Percentiles rank a stretch among this genome's conserved stretches.
phyloP scores from a whole-genome alignment of 106 monocot species.

The Posidonia australis region DNA sequence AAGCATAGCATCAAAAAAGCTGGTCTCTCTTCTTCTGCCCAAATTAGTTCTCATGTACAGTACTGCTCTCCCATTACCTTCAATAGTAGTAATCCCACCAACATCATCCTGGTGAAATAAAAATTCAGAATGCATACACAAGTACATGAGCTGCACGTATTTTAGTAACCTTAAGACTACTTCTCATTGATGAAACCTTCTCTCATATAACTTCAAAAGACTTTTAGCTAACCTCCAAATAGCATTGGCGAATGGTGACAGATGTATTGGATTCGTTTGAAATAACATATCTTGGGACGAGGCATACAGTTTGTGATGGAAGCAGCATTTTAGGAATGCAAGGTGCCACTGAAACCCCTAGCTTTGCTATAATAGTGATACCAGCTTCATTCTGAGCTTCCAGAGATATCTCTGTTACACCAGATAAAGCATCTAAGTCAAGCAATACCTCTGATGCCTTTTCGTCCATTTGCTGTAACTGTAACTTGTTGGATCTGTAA shows the following conservation, averaged over 20 bases:
- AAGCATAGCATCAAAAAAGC: conserved; percentile 42
- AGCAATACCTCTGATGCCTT: conserved; percentile 34
- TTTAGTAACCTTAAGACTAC: no score
- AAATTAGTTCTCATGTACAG: conserved; percentile 25
- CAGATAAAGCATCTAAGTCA: conserved; percentile 67
- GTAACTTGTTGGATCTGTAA: conserved; percentile 55
- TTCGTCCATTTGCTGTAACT: conserved; percentile 31
- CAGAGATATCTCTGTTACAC: conserved; percentile 61
- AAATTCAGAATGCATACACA: no score
- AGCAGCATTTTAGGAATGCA: conserved; percentile 16
- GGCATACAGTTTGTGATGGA: conserved; percentile 43
- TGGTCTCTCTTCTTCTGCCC: conserved; percentile 22
- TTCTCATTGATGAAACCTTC: no score
- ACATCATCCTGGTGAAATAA: conserved; percentile 27
- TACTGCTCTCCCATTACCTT: conserved; percentile 26
- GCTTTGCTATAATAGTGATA: conserved; percentile 20
- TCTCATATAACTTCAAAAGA: no score
- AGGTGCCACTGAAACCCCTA: conserved; percentile 58
- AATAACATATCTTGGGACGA: conserved; percentile 65
- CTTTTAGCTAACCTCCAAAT: conserved; percentile 41
- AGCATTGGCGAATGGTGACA: conserved; percentile 55
- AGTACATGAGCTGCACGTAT: no score
- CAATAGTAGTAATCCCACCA: conserved; percentile 29
- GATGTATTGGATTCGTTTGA: conserved; percentile 53
- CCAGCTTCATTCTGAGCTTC: conserved; percentile 37